A percentile compares a stretch with the other conserved stretches of the same genome.
phyloP scores from a whole-genome alignment of 1,284 basidiomycete genomes.

The Cryptococcus neoformans region DNA sequence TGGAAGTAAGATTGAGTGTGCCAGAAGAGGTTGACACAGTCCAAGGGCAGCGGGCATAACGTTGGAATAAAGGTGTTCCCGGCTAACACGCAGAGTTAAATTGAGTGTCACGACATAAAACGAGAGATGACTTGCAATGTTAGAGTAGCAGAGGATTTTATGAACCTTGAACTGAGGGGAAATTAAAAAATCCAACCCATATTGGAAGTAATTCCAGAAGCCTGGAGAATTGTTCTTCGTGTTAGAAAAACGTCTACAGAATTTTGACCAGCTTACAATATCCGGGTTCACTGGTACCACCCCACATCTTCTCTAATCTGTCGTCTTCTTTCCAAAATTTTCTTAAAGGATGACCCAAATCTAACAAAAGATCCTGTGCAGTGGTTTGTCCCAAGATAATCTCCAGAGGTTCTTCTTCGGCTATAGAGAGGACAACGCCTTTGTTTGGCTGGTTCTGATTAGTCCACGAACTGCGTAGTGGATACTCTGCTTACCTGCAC shows the following conservation, averaged over 20 bases:
- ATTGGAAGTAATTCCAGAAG: slow-evolving; percentile 89
- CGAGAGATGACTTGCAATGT: slow-evolving; percentile 61
- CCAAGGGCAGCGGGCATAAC: slow-evolving; percentile 86
- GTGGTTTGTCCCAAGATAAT: slow-evolving; percentile 74
- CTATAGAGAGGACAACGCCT: slow-evolving; percentile 60
- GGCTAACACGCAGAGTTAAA: slow-evolving; percentile 56
- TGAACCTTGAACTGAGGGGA: slow-evolving; percentile 62
- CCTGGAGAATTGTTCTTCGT: slow-evolving; percentile 37
- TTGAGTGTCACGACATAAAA: background rate
- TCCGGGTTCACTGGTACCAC: slow-evolving; percentile 9
- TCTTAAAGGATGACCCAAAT: slow-evolving; percentile 72
- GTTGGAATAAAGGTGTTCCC: slow-evolving; percentile 79
- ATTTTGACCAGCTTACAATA: slow-evolving; percentile 3
- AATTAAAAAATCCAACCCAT: slow-evolving; percentile 78
- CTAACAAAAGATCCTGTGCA: slow-evolving; percentile 71
- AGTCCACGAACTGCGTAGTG: background rate
- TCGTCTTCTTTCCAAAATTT: slow-evolving; percentile 83
- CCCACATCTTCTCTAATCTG: slow-evolving; percentile 58
- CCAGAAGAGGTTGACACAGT: slow-evolving; percentile 53
- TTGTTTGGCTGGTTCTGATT: slow-evolving; percentile 59
- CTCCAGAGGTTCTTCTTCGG: slow-evolving; percentile 53
- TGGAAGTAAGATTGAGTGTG: slow-evolving; percentile 22
- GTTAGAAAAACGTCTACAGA: background rate
- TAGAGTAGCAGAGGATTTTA: slow-evolving; percentile 81
- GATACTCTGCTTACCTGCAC: slow-evolving; percentile 20